Percentiles rank a stretch among this genome's conserved stretches.
phyloP scores from a whole-genome alignment of 2,329 filamentous ascomycete species.

The Graphiopsis chlorocephala region DNA sequence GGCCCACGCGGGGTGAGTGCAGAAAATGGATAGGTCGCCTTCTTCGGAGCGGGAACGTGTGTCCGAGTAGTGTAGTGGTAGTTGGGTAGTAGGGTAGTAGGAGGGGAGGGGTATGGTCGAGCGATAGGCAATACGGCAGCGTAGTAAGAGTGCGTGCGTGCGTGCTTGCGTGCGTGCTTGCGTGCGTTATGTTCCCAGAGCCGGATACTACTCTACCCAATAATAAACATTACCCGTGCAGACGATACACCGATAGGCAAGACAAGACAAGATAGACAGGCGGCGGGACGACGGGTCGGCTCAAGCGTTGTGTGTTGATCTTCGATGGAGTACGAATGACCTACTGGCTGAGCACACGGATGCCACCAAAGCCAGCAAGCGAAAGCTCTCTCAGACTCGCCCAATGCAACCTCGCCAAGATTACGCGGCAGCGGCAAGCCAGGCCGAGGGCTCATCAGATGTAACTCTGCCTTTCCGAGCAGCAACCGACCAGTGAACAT shows the following conservation, averaged over 20 bases:
- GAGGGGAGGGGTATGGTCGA: neutral
- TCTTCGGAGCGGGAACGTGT: neutral
- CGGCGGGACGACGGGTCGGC: neutral
- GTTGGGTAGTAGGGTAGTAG: neutral
- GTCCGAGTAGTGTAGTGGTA: neutral
- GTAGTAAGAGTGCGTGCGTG: neutral
- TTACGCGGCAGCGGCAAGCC: neutral
- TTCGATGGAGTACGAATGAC: neutral
- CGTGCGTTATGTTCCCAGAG: neutral
- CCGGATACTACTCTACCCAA: slow-evolving; percentile 2
- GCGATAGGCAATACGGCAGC: neutral
- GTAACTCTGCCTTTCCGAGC: neutral
- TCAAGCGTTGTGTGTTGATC: neutral
- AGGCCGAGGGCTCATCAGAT: too few relatives aligned
- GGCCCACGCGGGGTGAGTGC: neutral
- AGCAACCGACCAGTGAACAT: neutral
- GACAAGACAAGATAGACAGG: neutral
- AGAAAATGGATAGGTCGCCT: neutral
- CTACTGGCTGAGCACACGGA: neutral
- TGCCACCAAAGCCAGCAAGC: neutral
- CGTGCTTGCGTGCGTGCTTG: neutral
- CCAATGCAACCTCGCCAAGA: slow-evolving; percentile 4
- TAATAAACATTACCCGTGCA: neutral
- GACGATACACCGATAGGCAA: too few relatives aligned
- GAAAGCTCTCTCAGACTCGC: neutral